Percentiles rank a stretch among this genome's conserved stretches.
phyloP scores from a whole-genome alignment of 1,284 basidiomycete genomes.

The Porphyrellus sp. region DNA sequence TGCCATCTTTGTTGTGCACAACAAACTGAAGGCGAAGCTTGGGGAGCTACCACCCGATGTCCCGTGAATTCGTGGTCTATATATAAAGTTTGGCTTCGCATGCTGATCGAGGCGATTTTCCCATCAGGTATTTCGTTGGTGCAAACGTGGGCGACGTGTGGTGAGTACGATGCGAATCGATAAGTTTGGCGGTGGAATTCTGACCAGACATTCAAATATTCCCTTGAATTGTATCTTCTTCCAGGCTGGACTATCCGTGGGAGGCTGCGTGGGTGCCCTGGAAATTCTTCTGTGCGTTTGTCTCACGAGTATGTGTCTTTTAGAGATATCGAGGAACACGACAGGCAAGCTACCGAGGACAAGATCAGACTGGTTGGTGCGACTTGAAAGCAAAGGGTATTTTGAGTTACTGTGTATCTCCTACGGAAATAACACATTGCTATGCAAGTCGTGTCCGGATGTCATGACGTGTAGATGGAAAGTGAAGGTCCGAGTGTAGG shows the following conservation, averaged over 20 bases:
- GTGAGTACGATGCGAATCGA: conserved; percentile 36
- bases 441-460: not conserved
- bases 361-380: conserved; percentile 18
- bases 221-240: conserved; percentile 5
- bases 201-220: conserved; percentile 8
- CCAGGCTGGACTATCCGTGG: conserved; percentile 84
- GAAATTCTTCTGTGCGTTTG: conserved; percentile 10
- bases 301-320: conserved; percentile 1
- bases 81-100: conserved; percentile 4
- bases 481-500: not conserved
- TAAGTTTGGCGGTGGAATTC: conserved; percentile 11
- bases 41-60: conserved; percentile 65
- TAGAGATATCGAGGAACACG: conserved; percentile 79
- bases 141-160: conserved; percentile 64
- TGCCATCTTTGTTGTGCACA: conserved; percentile 92
- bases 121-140: conserved; percentile 63
- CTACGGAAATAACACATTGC: conserved; percentile 5
- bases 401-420: conserved; percentile 2
- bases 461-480: conserved; percentile 1
- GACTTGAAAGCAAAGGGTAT: not conserved
- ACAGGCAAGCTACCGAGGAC: conserved; percentile 52
- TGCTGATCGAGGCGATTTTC: conserved; percentile 8
- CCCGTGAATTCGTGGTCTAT: conserved; percentile 45
- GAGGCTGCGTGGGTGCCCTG: conserved; percentile 59
- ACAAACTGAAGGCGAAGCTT: conserved; percentile 86